A percentile compares a stretch with the other conserved stretches of the same genome.
These are phyloP conservation scores for Pleurostoma richardsiae DNA, from an alignment of 2,329 filamentous ascomycete genomes.

Conservation along the genomic window DNA sequence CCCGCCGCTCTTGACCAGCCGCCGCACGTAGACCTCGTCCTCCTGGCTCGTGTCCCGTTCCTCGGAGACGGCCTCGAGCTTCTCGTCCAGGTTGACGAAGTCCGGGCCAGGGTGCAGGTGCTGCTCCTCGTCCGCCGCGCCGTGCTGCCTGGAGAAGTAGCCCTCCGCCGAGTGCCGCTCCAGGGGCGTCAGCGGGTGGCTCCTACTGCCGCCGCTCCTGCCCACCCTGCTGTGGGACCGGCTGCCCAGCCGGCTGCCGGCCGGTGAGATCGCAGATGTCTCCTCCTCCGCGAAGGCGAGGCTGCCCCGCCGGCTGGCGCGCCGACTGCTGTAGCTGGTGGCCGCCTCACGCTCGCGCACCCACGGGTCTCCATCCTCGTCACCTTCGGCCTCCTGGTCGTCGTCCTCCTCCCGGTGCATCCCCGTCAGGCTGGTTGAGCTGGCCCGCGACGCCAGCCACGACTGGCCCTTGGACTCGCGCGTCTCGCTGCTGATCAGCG, in stretches of 20 bases:
- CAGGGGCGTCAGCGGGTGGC: conserved; percentile 38
- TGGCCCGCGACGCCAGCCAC: conserved; percentile 62
- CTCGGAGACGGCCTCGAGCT: conserved; percentile 47
- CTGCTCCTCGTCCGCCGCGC: conserved; percentile 22
- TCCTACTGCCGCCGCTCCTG: conserved; percentile 35
- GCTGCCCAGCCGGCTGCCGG: conserved; percentile 43
- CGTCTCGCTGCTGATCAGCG: conserved; percentile 55
- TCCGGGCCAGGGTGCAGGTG: conserved; percentile 46
- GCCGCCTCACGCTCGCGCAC: conserved; percentile 24
- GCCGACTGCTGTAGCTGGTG: conserved; percentile 29
- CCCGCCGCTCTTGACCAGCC: conserved; percentile 45
- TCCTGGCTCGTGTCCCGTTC: conserved; percentile 40
- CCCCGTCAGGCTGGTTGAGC: conserved; percentile 56
- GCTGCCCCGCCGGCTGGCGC: conserved; percentile 42
- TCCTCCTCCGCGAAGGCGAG: conserved; percentile 29
- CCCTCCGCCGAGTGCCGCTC: conserved; percentile 28
- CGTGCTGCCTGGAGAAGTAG: conserved; percentile 27
- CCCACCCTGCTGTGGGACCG: conserved; percentile 37
- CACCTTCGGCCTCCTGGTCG: conserved; percentile 40
- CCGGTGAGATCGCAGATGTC: conserved; percentile 12
- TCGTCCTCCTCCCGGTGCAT: conserved; percentile 45
- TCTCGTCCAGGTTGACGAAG: conserved; percentile 58
- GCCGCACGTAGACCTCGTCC: conserved; percentile 55
- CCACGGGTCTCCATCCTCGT: conserved; percentile 7
- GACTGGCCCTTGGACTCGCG: conserved; percentile 64